Conservation (phyloP, 257 asterid genomes). For the Penstemon davidsonii region DNA sequence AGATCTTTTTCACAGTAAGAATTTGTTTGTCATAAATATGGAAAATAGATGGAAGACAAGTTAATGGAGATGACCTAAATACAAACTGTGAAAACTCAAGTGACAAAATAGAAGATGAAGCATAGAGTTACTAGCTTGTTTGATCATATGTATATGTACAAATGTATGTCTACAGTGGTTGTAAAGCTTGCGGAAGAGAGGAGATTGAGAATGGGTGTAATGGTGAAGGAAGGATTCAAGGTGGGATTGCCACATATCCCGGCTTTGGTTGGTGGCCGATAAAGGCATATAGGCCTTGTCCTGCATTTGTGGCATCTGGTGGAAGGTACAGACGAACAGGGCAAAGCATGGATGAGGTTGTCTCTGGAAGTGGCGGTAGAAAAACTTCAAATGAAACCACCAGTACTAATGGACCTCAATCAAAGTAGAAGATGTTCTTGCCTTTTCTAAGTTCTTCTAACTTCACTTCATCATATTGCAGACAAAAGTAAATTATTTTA, state of each 20-base stretch:
- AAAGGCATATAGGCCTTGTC: constrained; percentile 93
- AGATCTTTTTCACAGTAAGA: background rate
- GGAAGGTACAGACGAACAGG: constrained; percentile 78
- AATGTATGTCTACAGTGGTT: constrained; percentile 47
- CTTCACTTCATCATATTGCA: background rate
- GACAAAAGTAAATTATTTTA: background rate
- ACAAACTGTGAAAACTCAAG: background rate
- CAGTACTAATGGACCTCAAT: constrained; percentile 25
- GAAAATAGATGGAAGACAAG: constrained; percentile 9
- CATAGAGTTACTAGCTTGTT: background rate
- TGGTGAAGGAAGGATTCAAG: constrained; percentile 96
- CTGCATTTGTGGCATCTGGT: constrained; percentile 80
- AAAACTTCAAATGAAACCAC: constrained; percentile 18
- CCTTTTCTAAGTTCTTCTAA: background rate
- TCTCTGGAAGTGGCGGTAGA: constrained; percentile 57
- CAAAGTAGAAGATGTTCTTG: constrained; percentile 37
- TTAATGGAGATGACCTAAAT: background rate
- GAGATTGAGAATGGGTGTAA: constrained; percentile 83
- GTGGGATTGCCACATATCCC: constrained; percentile 89
- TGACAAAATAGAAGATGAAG: background rate
- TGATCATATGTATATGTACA: background rate
- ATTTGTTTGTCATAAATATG: background rate
- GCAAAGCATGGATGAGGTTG: constrained; percentile 95
- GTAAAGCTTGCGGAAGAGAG: constrained; percentile 77
- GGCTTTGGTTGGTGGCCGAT: constrained; percentile 99